Percentiles rank a stretch among this genome's conserved stretches.
Conservation (phyloP, 352 stramenopile species). For the Saprolegnia parasitica region DNA sequence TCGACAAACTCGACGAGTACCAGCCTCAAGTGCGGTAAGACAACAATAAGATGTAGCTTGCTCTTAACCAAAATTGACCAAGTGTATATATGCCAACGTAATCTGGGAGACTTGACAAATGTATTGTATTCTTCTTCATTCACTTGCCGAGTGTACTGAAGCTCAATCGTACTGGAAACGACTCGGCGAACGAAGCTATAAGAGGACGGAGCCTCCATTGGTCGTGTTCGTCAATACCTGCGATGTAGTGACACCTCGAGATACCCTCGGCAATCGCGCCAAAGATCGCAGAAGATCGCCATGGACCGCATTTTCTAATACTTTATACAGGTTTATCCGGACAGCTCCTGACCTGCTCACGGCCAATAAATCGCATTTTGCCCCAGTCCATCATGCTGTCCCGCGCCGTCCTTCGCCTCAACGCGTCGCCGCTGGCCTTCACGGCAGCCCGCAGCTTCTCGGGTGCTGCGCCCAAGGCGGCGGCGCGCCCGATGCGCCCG, state of each 20-base stretch:
- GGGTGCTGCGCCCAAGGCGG: neutral
- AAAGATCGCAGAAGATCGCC: neutral
- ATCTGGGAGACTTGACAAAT: too few relatives aligned
- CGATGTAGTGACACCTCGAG: neutral
- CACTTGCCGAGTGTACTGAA: too few relatives aligned
- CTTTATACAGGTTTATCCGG: conserved; percentile 25
- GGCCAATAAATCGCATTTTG: conserved; percentile 6
- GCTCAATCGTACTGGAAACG: too few relatives aligned
- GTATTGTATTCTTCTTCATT: too few relatives aligned
- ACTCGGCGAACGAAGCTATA: too few relatives aligned
- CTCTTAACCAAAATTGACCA: neutral
- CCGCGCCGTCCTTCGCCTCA: conserved; percentile 10
- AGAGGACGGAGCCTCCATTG: too few relatives aligned
- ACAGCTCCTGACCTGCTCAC: neutral
- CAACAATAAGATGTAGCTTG: neutral
- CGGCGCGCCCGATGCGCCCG: conserved; percentile 3
- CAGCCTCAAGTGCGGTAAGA: conserved; percentile 79
- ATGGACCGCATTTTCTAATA: neutral
- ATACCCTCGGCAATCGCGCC: too few relatives aligned
- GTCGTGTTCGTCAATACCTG: too few relatives aligned
- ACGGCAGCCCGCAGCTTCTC: conserved; percentile 5
- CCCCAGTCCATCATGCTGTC: conserved; percentile 22
- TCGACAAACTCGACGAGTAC: conserved; percentile 95
- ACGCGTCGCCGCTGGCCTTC: neutral
- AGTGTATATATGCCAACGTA: neutral